Conservation (phyloP, 169 alveolate genomes). For the Plasmodium cynomolgi region DNA sequence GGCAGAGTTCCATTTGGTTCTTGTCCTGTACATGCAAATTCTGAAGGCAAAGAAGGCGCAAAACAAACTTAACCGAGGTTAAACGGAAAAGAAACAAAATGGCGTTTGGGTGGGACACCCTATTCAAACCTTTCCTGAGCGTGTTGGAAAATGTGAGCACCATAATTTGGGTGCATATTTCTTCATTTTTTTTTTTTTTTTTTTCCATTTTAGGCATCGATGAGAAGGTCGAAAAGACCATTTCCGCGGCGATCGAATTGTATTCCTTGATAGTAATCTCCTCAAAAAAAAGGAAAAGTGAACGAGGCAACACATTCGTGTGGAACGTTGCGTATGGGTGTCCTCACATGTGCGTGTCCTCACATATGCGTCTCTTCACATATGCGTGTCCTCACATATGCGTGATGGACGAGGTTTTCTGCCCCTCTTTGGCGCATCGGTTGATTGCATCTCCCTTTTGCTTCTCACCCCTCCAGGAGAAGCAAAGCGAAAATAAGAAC, state of each 20-base stretch:
- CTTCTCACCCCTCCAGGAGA: slow-evolving; percentile 17
- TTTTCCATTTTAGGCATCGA: slow-evolving; percentile 11
- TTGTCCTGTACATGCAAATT: slow-evolving; percentile 18
- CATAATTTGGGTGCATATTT: background rate
- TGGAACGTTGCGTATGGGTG: background rate
- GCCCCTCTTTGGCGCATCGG: background rate
- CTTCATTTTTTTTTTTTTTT: background rate
- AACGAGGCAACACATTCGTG: background rate
- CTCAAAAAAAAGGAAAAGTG: background rate
- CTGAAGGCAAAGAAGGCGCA: slow-evolving; percentile 14
- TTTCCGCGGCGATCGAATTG: slow-evolving; percentile 15
- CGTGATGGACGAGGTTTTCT: background rate
- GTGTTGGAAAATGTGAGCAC: background rate
- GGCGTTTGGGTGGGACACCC: background rate
- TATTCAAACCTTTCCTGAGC: background rate
- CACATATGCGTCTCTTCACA: background rate
- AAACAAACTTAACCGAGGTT: background rate
- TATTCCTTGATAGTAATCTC: slow-evolving; percentile 26
- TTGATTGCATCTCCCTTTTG: background rate
- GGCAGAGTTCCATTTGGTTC: slow-evolving; percentile 22
- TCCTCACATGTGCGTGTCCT: background rate
- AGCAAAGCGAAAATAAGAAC: background rate
- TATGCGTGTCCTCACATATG: background rate
- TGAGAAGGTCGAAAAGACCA: slow-evolving; percentile 22
- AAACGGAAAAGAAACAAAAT: background rate